Evolutionary conservation across 306 rosid species (phyloP).

Genomic region (Medicago lupulina): DNA sequence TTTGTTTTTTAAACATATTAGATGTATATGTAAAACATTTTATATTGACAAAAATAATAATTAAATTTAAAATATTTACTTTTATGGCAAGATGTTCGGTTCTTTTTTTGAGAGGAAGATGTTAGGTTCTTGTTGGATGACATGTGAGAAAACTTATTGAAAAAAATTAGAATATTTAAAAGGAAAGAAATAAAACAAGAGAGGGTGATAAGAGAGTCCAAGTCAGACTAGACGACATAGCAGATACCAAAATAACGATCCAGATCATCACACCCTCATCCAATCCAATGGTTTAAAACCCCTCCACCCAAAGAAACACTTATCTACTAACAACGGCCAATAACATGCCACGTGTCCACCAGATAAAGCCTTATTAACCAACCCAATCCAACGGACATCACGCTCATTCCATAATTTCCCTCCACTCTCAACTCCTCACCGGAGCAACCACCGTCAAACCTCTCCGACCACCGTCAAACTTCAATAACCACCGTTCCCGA

Average conservation of each 20-base stretch:
- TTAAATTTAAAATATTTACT: too few species aligned
- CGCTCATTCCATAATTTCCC: conserved; percentile 25
- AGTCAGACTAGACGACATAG: conserved; percentile 49
- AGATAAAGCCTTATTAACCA: conserved; percentile 52
- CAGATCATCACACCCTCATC: conserved; percentile 35
- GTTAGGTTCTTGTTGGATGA: too few species aligned
- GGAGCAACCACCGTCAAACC: background rate
- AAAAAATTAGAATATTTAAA: too few species aligned
- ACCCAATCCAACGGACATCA: conserved; percentile 56
- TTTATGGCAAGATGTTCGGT: too few species aligned
- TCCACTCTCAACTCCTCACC: background rate
- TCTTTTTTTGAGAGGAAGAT: too few species aligned
- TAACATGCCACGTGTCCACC: conserved; percentile 55
- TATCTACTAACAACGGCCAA: conserved; percentile 63
- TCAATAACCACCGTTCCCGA: too few species aligned
- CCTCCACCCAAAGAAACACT: conserved; percentile 44
- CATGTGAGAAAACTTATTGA: too few species aligned
- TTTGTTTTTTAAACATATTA: too few species aligned
- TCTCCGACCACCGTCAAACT: background rate
- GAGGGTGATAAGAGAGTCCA: conserved; percentile 32
- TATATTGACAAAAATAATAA: too few species aligned
- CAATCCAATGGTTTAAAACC: conserved; percentile 40
- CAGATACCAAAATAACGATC: conserved; percentile 40
- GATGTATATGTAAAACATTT: too few species aligned
- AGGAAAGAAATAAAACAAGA: too few species aligned